A percentile compares a stretch with the other conserved stretches of the same genome.
Evolutionary conservation across 345 rosid species (phyloP).

Genomic region (Gossypium bickii): DNA sequence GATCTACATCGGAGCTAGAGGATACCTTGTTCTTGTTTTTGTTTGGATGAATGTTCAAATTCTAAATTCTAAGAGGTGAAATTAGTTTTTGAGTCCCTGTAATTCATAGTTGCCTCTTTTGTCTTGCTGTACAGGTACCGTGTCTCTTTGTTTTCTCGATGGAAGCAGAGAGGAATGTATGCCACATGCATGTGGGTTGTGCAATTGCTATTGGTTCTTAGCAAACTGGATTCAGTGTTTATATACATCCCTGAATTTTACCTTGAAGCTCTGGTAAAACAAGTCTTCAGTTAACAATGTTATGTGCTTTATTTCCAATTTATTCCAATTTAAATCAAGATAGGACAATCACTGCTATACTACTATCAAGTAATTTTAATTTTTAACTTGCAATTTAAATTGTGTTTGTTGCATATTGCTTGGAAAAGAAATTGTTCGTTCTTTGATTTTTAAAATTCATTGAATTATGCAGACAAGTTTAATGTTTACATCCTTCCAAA

Average conservation of each 20-base stretch:
- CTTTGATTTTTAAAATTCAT: not conserved
- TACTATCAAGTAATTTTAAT: too few species aligned
- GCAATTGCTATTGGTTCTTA: constrained; percentile 77
- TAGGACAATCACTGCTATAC: not conserved
- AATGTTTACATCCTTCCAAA: not conserved
- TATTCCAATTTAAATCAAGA: constrained; percentile 2
- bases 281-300: not conserved
- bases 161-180: constrained; percentile 99
- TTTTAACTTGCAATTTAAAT: not conserved
- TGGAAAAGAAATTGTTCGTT: not conserved
- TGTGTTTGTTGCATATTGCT: not conserved
- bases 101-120: not conserved
- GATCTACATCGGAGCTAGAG: not conserved
- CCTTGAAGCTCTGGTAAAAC: constrained; percentile 79
- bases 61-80: constrained; percentile 2
- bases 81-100: constrained; percentile 1
- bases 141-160: constrained; percentile 68
- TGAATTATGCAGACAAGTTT: not conserved
- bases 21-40: constrained; percentile 8
- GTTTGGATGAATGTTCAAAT: constrained; percentile 6
- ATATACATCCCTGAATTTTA: constrained; percentile 85
- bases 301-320: not conserved
- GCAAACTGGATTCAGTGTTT: constrained; percentile 81
- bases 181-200: constrained; percentile 95
- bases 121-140: constrained; percentile 59